Conservation (phyloP, 768 basidiomycete genomes). For the Lactarius indigo region DNA sequence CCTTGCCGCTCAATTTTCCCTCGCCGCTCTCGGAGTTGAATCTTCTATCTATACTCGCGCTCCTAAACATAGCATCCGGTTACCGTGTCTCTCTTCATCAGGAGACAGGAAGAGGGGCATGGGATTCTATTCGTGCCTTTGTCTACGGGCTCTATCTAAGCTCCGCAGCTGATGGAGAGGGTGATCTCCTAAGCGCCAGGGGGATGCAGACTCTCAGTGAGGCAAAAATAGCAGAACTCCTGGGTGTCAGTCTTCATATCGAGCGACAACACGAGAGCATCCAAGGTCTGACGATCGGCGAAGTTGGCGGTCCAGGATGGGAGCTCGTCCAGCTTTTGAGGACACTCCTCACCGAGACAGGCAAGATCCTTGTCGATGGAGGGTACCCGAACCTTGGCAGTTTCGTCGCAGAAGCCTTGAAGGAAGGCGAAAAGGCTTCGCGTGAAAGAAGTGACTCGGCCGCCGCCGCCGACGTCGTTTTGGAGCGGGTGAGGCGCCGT, state of each 20-base stretch:
- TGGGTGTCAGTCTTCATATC: slow-evolving; percentile 64
- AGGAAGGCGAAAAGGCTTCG: slow-evolving; percentile 43
- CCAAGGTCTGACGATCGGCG: slow-evolving; percentile 67
- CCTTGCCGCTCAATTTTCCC: slow-evolving; percentile 76
- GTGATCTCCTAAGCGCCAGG: slow-evolving; percentile 58
- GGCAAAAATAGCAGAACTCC: slow-evolving; percentile 64
- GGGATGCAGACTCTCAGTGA: slow-evolving; percentile 57
- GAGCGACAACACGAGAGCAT: slow-evolving; percentile 70
- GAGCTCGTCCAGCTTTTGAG: slow-evolving; percentile 70
- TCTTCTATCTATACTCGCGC: slow-evolving; percentile 68
- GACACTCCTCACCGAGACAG: slow-evolving; percentile 66
- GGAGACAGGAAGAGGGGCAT: slow-evolving; percentile 75
- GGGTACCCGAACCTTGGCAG: slow-evolving; percentile 70
- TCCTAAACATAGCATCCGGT: slow-evolving; percentile 82
- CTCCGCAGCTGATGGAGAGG: slow-evolving; percentile 49
- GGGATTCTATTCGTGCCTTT: slow-evolving; percentile 77
- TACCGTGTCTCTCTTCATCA: slow-evolving; percentile 72
- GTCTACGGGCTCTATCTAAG: slow-evolving; percentile 69
- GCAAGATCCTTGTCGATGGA: slow-evolving; percentile 50
- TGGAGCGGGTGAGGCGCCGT: slow-evolving; percentile 53
- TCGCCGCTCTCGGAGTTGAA: slow-evolving; percentile 74
- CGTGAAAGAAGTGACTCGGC: slow-evolving; percentile 32
- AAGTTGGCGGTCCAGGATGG: slow-evolving; percentile 70
- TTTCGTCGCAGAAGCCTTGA: slow-evolving; percentile 69
- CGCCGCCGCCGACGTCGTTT: slow-evolving; percentile 50